phyloP scores from a whole-genome alignment of 768 basidiomycete species.

The Sistotremastrum niveocremeum region DNA sequence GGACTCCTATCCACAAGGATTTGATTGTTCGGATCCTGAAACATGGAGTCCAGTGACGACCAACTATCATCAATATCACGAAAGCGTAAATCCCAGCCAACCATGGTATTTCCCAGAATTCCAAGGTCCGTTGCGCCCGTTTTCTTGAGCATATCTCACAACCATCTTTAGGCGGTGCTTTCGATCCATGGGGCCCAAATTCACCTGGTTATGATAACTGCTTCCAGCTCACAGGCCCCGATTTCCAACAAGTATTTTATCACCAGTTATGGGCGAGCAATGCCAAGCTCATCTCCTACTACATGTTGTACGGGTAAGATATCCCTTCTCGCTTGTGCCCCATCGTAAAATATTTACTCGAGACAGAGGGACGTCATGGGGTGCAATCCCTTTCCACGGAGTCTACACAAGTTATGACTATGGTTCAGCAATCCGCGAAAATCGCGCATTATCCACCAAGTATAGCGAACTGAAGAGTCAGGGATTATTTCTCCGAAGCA shows the following conservation, averaged over 20 bases:
- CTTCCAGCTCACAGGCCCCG: conserved; percentile 49
- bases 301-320: conserved; percentile 68
- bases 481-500: conserved; percentile 65
- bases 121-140: background rate
- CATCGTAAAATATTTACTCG: background rate
- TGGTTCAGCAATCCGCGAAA: conserved; percentile 39
- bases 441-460: conserved; percentile 50
- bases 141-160: background rate
- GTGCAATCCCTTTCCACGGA: conserved; percentile 63
- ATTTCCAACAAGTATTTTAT: conserved; percentile 73
- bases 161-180: conserved; percentile 64
- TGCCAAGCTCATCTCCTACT: conserved; percentile 70
- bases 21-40: conserved; percentile 66
- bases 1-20: conserved; percentile 66
- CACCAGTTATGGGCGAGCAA: conserved; percentile 68
- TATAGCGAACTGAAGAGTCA: conserved; percentile 69
- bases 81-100: conserved; percentile 30
- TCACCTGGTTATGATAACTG: conserved; percentile 64
- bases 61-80: conserved; percentile 54
- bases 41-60: conserved; percentile 51
- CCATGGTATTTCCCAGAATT: conserved; percentile 66
- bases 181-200: conserved; percentile 68
- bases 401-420: conserved; percentile 75
- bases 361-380: conserved; percentile 74
- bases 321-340: background rate